Percentiles rank a stretch among this genome's conserved stretches.
Evolutionary conservation across 2,329 filamentous ascomycete genomes (phyloP).

Genomic region (Fusarium guadeloupense): DNA sequence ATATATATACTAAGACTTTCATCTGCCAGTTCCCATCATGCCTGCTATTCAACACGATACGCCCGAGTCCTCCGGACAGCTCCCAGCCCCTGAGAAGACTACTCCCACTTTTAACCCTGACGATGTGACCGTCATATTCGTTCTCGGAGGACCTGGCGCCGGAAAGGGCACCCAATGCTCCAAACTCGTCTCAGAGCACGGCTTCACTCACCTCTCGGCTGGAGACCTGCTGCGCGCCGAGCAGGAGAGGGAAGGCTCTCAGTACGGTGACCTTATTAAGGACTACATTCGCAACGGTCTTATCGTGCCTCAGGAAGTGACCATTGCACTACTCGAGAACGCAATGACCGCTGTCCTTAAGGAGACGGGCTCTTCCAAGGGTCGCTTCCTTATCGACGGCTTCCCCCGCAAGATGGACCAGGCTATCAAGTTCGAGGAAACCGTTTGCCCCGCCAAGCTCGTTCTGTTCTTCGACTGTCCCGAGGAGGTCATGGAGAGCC

Average conservation of each 20-base stretch:
- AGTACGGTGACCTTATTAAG: constrained; percentile 94
- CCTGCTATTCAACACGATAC: constrained; percentile 26
- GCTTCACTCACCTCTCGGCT: constrained; percentile 91
- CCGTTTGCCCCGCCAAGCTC: constrained; percentile 83
- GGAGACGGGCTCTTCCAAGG: constrained; percentile 59
- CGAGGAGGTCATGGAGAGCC: constrained; percentile 85
- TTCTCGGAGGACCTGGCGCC: constrained; percentile 93
- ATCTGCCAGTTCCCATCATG: constrained; percentile 17
- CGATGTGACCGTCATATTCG: constrained; percentile 92
- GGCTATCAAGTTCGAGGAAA: constrained; percentile 90
- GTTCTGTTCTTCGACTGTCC: constrained; percentile 96
- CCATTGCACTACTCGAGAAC: constrained; percentile 91
- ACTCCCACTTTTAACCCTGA: constrained; percentile 76
- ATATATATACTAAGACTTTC: background rate
- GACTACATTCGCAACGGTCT: constrained; percentile 92
- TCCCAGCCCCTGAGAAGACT: constrained; percentile 59
- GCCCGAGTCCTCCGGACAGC: constrained; percentile 42
- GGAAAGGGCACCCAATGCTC: constrained; percentile 97
- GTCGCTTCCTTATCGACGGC: constrained; percentile 80
- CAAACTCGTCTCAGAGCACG: constrained; percentile 85
- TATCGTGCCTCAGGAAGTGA: constrained; percentile 99
- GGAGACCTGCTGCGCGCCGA: constrained; percentile 94
- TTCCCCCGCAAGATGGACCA: constrained; percentile 99
- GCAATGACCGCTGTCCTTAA: constrained; percentile 80
- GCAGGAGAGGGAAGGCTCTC: constrained; percentile 83